A percentile compares a stretch with the other conserved stretches of the same genome.
These are phyloP conservation scores for Stagonosporopsis rhizophila DNA, from an alignment of 2,329 filamentous ascomycete genomes.

Conservation along the genomic window DNA sequence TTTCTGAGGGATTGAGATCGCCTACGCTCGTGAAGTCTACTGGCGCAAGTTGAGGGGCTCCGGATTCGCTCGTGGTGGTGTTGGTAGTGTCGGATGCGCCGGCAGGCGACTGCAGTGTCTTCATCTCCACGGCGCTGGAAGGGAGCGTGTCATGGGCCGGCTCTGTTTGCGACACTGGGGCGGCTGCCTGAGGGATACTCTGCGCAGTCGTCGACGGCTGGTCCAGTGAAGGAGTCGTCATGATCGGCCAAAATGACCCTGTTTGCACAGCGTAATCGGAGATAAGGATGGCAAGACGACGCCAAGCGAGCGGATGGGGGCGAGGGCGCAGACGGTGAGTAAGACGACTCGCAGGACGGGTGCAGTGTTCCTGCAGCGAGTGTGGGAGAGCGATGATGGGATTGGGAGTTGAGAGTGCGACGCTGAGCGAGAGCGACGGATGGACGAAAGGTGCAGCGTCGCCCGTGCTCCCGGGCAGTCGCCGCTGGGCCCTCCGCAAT, in stretches of 20 bases:
- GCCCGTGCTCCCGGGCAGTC: slow-evolving; percentile 33
- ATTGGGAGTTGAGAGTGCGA: slow-evolving; percentile 11
- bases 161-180: slow-evolving; percentile 31
- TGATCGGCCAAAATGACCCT: slow-evolving; percentile 33
- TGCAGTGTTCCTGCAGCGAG: slow-evolving; percentile 12
- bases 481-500: slow-evolving; percentile 34
- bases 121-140: slow-evolving; percentile 46
- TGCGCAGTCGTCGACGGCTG: slow-evolving; percentile 36
- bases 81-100: slow-evolving; percentile 24
- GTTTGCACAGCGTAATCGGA: slow-evolving; percentile 26
- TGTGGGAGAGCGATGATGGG: slow-evolving; percentile 7
- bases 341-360: slow-evolving; percentile 1
- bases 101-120: slow-evolving; percentile 35
- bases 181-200: slow-evolving; percentile 31
- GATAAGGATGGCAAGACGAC: slow-evolving; percentile 26
- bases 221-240: slow-evolving; percentile 41
- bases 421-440: slow-evolving; percentile 22
- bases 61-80: slow-evolving; percentile 24
- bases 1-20: slow-evolving; percentile 21
- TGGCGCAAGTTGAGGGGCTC: slow-evolving; percentile 22
- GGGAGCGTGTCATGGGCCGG: slow-evolving; percentile 32
- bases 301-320: slow-evolving; percentile 26
- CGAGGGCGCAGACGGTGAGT: not conserved
- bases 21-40: slow-evolving; percentile 13
- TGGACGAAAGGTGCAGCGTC: slow-evolving; percentile 21